Conservation (phyloP, 2,329 filamentous ascomycete genomes). For the Pezizomycotina sp. region DNA sequence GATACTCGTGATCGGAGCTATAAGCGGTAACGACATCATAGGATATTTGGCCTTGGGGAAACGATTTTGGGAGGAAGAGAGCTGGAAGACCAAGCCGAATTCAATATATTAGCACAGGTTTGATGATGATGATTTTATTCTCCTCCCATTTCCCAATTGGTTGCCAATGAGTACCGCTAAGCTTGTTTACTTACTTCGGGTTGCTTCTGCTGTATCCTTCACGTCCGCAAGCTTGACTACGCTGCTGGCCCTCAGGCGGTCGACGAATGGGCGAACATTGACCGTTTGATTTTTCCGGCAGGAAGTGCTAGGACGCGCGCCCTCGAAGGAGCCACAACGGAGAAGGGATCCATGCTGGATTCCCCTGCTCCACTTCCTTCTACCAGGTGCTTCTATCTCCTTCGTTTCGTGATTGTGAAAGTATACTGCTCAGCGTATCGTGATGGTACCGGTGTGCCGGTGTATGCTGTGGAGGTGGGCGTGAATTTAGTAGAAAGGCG, state of each 20-base stretch:
- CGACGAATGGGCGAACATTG: slow-evolving; percentile 63
- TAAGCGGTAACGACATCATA: slow-evolving; percentile 83
- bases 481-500: no score
- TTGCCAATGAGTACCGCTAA: slow-evolving; percentile 8
- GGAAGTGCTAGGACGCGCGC: slow-evolving; percentile 77
- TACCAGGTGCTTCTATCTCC: no score
- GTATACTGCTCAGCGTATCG: no score
- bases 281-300: slow-evolving; percentile 66
- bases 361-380: no score
- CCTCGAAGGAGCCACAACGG: slow-evolving; percentile 79
- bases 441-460: no score
- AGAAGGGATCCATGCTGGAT: slow-evolving; percentile 83
- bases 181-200: slow-evolving; percentile 52
- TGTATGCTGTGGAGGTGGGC: no score
- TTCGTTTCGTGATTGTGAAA: no score
- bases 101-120: slow-evolving; percentile 6
- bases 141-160: background rate
- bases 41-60: slow-evolving; percentile 68
- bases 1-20: slow-evolving; percentile 38
- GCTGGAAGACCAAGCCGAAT: slow-evolving; percentile 38
- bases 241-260: slow-evolving; percentile 61
- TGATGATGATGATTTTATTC: background rate
- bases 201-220: slow-evolving; percentile 65
- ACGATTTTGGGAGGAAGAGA: slow-evolving; percentile 84
- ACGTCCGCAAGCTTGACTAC: slow-evolving; percentile 73